A percentile compares a stretch with the other conserved stretches of the same genome.
phyloP scores from a whole-genome alignment of 179 eudicot genomes.

The Vitellaria paradoxa region DNA sequence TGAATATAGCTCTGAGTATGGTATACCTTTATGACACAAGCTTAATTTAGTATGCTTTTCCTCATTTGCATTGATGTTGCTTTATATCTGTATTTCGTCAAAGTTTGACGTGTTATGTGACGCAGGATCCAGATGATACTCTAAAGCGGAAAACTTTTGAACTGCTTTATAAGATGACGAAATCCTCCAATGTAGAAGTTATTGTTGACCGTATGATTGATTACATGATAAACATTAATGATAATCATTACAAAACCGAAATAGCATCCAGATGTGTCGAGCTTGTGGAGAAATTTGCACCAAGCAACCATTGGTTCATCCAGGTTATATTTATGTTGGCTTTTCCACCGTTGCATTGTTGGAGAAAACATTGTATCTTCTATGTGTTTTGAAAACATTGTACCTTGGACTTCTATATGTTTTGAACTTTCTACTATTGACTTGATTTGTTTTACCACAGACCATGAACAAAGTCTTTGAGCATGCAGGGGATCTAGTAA shows the following conservation, averaged over 20 bases:
- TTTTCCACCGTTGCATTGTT: not conserved
- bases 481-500: conserved; percentile 98
- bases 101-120: conserved; percentile 21
- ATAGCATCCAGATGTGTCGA: conserved; percentile 98
- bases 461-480: conserved; percentile 96
- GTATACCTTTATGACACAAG: not conserved
- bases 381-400: not conserved
- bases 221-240: conserved; percentile 87
- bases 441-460: conserved; percentile 48
- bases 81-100: not conserved
- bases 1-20: not conserved
- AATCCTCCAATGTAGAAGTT: conserved; percentile 95
- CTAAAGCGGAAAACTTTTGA: conserved; percentile 99
- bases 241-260: conserved; percentile 94
- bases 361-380: not conserved
- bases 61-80: too few relatives aligned
- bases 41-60: too few relatives aligned
- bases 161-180: conserved; percentile 91
- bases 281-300: conserved; percentile 99
- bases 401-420: not conserved
- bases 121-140: conserved; percentile 98
- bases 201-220: conserved; percentile 98
- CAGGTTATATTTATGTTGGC: conserved; percentile 41
- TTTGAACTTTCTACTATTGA: conserved; percentile 2
- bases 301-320: conserved; percentile 99